Evolutionary conservation across 208 protist species (phyloP).

Genomic region (Wallacemonas sp.): DNA sequence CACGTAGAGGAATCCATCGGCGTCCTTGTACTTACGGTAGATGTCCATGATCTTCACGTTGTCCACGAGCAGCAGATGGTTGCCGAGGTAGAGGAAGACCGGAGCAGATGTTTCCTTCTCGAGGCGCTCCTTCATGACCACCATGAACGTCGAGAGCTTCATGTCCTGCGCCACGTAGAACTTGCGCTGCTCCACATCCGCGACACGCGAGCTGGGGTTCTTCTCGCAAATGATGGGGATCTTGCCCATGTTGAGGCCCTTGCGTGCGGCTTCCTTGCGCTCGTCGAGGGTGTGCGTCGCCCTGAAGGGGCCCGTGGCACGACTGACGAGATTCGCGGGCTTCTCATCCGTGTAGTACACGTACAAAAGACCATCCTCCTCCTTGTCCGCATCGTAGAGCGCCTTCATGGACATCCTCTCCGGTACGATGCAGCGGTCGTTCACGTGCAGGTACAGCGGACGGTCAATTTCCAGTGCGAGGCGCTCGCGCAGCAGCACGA

Average conservation of each 20-base stretch:
- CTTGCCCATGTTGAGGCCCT: conserved; percentile 48
- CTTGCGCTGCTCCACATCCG: conserved; percentile 87
- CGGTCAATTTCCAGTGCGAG: conserved; percentile 5
- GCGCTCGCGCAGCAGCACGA: conserved; percentile 8
- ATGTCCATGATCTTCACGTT: conserved; percentile 9
- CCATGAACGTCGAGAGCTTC: conserved; percentile 13
- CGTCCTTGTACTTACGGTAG: conserved; percentile 18
- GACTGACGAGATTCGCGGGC: background rate
- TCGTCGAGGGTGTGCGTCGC: conserved; percentile 34
- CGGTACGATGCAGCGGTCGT: conserved; percentile 21
- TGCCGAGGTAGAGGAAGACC: conserved; percentile 19
- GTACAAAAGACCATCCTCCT: conserved; percentile 94
- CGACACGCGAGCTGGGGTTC: conserved; percentile 60
- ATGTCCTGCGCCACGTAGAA: conserved; percentile 27
- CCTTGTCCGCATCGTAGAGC: conserved; percentile 87
- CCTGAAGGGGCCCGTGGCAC: conserved; percentile 17
- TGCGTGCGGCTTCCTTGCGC: conserved; percentile 35
- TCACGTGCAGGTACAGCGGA: conserved; percentile 11
- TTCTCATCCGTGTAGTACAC: conserved; percentile 68
- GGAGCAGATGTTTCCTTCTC: conserved; percentile 7
- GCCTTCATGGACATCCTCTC: conserved; percentile 7
- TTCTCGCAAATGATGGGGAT: conserved; percentile 92
- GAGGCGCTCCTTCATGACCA: conserved; percentile 15
- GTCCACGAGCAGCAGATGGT: conserved; percentile 22
- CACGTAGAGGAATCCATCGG: conserved; percentile 14